Conservation (phyloP, 176 grass and related monocot species). For the Carex cristatella region DNA sequence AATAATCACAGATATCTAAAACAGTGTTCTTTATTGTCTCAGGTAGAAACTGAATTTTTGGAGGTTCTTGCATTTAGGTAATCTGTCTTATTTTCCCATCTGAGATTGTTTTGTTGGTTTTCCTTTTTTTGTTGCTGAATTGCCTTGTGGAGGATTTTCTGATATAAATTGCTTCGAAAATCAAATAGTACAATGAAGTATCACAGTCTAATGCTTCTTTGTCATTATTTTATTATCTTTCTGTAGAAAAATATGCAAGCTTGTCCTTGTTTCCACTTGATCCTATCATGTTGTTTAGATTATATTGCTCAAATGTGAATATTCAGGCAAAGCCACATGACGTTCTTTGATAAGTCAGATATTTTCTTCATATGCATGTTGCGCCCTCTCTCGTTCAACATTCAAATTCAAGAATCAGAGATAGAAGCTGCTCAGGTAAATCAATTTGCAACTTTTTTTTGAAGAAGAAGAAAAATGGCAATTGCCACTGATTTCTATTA, state of each 20-base stretch:
- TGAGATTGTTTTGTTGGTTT: background rate
- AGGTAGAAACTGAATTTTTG: conserved; percentile 87
- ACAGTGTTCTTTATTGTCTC: conserved; percentile 26
- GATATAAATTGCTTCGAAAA: background rate
- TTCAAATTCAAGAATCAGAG: conserved; percentile 84
- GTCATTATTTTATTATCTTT: background rate
- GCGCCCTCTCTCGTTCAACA: conserved; percentile 64
- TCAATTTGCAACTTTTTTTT: background rate
- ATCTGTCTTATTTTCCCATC: background rate
- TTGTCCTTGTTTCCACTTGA: background rate
- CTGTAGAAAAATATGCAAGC: background rate
- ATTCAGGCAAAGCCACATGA: conserved; percentile 85
- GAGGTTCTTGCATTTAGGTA: conserved; percentile 97
- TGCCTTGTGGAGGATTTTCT: background rate
- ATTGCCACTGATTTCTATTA: background rate
- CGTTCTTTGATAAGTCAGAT: conserved; percentile 85
- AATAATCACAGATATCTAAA: conserved; percentile 23
- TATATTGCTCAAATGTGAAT: conserved; percentile 25
- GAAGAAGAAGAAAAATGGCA: background rate
- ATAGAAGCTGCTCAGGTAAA: conserved; percentile 76
- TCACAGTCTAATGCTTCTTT: background rate
- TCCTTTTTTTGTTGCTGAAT: background rate
- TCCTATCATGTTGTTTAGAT: background rate
- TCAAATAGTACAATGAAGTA: background rate
- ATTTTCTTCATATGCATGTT: conserved; percentile 86